Percentiles rank a stretch among this genome's conserved stretches.
Conservation (phyloP, 805 yeast species). For the Kregervanrija fluxuum region DNA sequence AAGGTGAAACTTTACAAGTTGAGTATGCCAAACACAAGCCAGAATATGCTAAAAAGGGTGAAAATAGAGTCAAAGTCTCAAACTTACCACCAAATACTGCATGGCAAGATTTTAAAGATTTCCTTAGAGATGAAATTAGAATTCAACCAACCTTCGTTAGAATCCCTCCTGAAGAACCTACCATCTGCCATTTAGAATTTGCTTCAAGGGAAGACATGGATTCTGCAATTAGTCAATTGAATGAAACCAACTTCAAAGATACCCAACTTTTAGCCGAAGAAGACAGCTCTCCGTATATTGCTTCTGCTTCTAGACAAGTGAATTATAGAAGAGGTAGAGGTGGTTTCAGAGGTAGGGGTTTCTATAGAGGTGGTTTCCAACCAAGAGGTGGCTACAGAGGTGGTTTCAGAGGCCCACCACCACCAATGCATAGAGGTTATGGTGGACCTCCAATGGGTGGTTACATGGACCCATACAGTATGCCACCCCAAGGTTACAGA, state of each 20-base stretch:
- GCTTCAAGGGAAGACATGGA: slow-evolving; percentile 65
- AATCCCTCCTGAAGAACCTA: slow-evolving; percentile 38
- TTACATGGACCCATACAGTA: background rate
- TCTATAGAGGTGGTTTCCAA: slow-evolving; percentile 36
- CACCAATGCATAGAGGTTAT: slow-evolving; percentile 4
- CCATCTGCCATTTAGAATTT: slow-evolving; percentile 48
- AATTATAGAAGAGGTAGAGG: slow-evolving; percentile 35
- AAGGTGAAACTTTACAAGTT: slow-evolving; percentile 42
- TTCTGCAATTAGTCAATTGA: slow-evolving; percentile 66
- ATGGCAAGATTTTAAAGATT: slow-evolving; percentile 89
- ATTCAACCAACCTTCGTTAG: slow-evolving; percentile 57
- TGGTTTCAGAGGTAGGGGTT: slow-evolving; percentile 39
- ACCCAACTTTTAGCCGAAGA: slow-evolving; percentile 66
- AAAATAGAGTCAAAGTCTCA: slow-evolving; percentile 62
- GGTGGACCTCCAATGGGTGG: slow-evolving; percentile 13
- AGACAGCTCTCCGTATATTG: slow-evolving; percentile 56
- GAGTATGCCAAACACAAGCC: slow-evolving; percentile 51
- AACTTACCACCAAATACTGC: slow-evolving; percentile 70
- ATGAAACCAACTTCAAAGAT: slow-evolving; percentile 61
- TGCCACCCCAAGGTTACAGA: slow-evolving; percentile 22
- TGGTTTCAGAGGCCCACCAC: slow-evolving; percentile 27
- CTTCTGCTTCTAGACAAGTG: slow-evolving; percentile 41
- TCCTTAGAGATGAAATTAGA: slow-evolving; percentile 69
- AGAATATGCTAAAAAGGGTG: slow-evolving; percentile 54
- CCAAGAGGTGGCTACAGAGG: slow-evolving; percentile 23